Evolutionary conservation across 257 asterid species (phyloP), one percentile per base, ranked within the genome.

Genomic region (Rhazya stricta): DNA sequence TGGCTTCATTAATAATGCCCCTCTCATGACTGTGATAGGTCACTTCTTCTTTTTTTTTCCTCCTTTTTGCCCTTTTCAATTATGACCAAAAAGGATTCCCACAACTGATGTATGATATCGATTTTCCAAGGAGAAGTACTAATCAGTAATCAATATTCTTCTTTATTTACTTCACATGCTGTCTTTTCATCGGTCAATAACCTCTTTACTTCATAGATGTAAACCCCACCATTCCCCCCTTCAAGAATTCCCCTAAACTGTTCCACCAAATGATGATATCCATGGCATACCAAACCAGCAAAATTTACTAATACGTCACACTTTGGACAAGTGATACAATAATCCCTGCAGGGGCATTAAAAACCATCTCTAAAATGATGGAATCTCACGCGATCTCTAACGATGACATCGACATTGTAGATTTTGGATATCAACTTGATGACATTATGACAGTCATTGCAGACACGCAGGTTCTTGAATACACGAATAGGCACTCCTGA

Each of bases 361-460:
- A 75, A 58, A 5, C 97, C 97, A 42, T 83, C 74, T 58, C 60
- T 83, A 75, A 90, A 92, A 50, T 82, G 85, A 84, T 89, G 96
- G 84, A 92, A 90, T 58, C 96, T 84, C 53, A 89, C 67, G 29
- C 96, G 96, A 81, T 92, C 97, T 67, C 97, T 85, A 82, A 90
- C 86, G 41, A 89, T 77, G 48, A 90, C 85, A 81, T 92, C 91
- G 75, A 89, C 90, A 16, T 79, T 6, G 39, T 80, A 81, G 43
- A 82, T 60, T 48, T 74, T 73, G 30, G 96, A 90, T 41, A 88
- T 73, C 6, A 89, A 74, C 69, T 88, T 89, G 69, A 81, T 83
- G 48, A 88, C 89, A 13, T 67, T 75, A 79, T 90, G 96, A 73
- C 97, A 92, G 72, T 90, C 96, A 3, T 66, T 80, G 85, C 96